These are phyloP conservation scores for Amaranthus palmeri DNA, from an alignment of 148 eudicot genomes.

Conservation along the genomic window DNA sequence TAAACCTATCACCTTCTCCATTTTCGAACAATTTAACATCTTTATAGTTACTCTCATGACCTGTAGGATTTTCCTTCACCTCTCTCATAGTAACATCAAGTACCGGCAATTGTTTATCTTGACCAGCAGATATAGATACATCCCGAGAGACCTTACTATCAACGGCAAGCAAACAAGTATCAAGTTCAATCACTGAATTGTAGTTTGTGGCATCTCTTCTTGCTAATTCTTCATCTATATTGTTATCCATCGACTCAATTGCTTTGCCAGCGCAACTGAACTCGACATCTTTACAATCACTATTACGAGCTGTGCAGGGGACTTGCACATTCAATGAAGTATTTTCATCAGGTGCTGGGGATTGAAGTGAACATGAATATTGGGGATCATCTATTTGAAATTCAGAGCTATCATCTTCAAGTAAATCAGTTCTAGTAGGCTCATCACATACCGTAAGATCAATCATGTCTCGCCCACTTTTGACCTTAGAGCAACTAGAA, in stretches of 20 bases:
- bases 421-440: constrained; percentile 22
- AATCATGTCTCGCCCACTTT: constrained; percentile 15
- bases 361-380: constrained; percentile 14
- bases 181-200: not conserved
- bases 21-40: not conserved
- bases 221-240: constrained; percentile 8
- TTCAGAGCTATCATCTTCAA: constrained; percentile 24
- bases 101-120: constrained; percentile 5
- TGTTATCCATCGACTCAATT: constrained; percentile 2
- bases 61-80: constrained; percentile 5
- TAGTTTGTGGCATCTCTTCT: not conserved
- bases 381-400: constrained; percentile 13
- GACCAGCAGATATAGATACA: not conserved
- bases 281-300: not conserved
- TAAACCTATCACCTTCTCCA: not conserved
- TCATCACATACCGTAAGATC: constrained; percentile 24
- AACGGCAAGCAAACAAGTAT: not conserved
- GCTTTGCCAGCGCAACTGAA: constrained; percentile 11
- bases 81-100: constrained; percentile 8
- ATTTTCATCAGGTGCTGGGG: constrained; percentile 9
- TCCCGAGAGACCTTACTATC: not conserved
- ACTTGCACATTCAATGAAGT: constrained; percentile 5
- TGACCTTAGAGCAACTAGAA: constrained; percentile 19
- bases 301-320: constrained; percentile 15
- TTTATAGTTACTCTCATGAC: not conserved